phyloP scores from a whole-genome alignment of 306 rosid genomes.

The Quercus mongolica region DNA sequence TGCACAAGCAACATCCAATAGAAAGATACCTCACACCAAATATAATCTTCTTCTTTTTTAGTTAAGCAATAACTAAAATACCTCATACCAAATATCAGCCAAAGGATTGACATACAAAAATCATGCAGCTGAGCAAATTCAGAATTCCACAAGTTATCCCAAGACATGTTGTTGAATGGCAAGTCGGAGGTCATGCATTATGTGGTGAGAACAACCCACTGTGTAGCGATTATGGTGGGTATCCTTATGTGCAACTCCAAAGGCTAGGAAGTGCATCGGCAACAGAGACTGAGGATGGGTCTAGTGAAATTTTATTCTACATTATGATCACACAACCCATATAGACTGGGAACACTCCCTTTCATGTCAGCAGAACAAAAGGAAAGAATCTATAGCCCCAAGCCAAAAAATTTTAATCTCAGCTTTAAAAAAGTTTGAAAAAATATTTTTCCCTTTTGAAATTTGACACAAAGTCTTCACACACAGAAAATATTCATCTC shows the following conservation, averaged over 20 bases:
- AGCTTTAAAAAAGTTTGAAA: neutral
- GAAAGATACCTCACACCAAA: neutral
- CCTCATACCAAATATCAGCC: no score
- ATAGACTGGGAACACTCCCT: neutral
- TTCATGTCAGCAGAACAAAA: neutral
- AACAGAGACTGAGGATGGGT: neutral
- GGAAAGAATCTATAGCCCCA: neutral
- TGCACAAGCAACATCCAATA: neutral
- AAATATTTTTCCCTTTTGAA: neutral
- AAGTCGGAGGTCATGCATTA: neutral
- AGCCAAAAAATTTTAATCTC: neutral
- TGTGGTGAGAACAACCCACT: neutral
- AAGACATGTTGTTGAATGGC: neutral
- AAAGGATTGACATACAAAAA: no score
- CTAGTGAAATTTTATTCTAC: no score
- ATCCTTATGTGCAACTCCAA: neutral
- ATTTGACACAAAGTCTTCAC: constrained; percentile 12
- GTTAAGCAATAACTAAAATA: no score
- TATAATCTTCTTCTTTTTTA: no score
- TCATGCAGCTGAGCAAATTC: no score
- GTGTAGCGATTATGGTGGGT: neutral
- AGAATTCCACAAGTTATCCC: no score
- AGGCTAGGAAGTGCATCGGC: neutral
- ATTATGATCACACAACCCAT: neutral
- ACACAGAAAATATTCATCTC: constrained; percentile 5